These are phyloP conservation scores for Protea cynaroides DNA, from an alignment of 164 flowering plant genomes.

Conservation along the genomic window DNA sequence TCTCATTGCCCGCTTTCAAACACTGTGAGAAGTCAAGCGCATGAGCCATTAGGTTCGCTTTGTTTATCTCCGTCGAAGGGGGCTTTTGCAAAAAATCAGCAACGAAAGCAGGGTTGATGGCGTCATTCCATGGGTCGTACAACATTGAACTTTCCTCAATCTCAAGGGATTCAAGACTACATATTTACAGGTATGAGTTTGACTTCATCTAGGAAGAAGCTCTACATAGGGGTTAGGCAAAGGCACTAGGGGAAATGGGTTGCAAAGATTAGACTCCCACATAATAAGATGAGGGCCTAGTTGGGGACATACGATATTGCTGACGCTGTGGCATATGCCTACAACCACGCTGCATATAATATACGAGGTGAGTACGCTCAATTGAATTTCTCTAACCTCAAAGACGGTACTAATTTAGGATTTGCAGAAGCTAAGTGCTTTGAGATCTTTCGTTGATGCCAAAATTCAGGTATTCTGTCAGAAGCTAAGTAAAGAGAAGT, in stretches of 20 bases:
- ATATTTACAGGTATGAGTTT: background rate
- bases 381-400: constrained; percentile 68
- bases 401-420: constrained; percentile 44
- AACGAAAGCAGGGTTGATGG: constrained; percentile 23
- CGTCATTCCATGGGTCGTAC: background rate
- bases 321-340: constrained; percentile 90
- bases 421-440: constrained; percentile 31
- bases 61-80: constrained; percentile 65
- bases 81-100: constrained; percentile 47
- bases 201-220: constrained; percentile 42
- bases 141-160: background rate
- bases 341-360: constrained; percentile 87
- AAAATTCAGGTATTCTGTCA: constrained; percentile 81
- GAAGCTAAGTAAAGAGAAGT: constrained; percentile 45
- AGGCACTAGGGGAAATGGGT: constrained; percentile 99
- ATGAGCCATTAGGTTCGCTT: constrained; percentile 67
- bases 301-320: constrained; percentile 84
- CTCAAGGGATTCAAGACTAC: constrained; percentile 8
- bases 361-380: constrained; percentile 86
- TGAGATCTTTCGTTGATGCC: constrained; percentile 64
- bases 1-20: constrained; percentile 31
- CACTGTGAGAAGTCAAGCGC: constrained; percentile 11
- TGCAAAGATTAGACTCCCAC: constrained; percentile 92
- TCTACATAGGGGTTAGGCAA: constrained; percentile 95
- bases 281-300: constrained; percentile 88